Evolutionary conservation across 164 flowering plant species (phyloP).

Genomic region (Tinospora cordifolia): DNA sequence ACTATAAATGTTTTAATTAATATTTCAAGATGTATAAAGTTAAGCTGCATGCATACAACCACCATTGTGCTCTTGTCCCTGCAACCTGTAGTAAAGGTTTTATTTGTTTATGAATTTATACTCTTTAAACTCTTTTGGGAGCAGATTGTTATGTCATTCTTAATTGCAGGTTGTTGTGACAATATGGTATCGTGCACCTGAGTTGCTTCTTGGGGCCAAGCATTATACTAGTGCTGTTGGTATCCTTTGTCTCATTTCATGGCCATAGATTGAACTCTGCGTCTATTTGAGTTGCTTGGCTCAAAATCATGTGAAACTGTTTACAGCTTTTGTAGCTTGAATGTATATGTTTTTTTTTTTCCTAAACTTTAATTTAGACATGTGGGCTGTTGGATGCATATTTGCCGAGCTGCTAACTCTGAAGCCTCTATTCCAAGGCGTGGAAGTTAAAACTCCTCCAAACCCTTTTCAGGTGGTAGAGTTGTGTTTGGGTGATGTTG

Average conservation of each 20-base stretch:
- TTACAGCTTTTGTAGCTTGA: not conserved
- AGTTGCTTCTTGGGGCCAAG: conserved; percentile 93
- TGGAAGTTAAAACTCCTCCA: conserved; percentile 80
- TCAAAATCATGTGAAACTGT: not conserved
- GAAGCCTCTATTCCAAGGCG: conserved; percentile 97
- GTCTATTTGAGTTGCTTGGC: not conserved
- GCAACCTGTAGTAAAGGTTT: not conserved
- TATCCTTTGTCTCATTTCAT: conserved; percentile 29
- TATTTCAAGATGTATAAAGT: not conserved
- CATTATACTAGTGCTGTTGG: conserved; percentile 99
- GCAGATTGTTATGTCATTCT: conserved; percentile 10
- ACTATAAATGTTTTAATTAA: not conserved
- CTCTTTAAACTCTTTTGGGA: not conserved
- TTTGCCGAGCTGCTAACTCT: conserved; percentile 95
- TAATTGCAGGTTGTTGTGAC: conserved; percentile 84
- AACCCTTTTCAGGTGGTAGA: conserved; percentile 81
- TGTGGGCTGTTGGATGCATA: conserved; percentile 99
- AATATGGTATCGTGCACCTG: conserved; percentile 99
- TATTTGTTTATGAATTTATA: not conserved
- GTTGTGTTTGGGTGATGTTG: conserved; percentile 2
- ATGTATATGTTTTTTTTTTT: not conserved
- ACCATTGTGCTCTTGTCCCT: not conserved
- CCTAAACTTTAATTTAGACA: conserved; percentile 38
- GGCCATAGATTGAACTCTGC: not conserved
- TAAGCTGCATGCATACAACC: not conserved